These are phyloP conservation scores for Catharanthus roseus DNA, from an alignment of 257 asterid species.

Conservation along the genomic window DNA sequence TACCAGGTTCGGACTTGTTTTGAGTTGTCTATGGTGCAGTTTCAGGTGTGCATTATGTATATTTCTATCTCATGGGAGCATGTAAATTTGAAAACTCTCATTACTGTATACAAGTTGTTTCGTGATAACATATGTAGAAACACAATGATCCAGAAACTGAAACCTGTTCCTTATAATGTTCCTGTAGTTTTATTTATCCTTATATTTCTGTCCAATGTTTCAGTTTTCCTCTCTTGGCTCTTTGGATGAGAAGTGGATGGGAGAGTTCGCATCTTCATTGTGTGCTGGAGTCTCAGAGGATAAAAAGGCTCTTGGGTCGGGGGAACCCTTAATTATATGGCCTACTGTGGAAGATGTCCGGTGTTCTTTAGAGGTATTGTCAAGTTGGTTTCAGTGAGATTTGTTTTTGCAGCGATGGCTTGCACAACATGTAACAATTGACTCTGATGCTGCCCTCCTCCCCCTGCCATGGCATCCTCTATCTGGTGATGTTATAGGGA, in stretches of 20 bases:
- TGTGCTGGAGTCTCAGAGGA: constrained; percentile 77
- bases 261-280: constrained; percentile 76
- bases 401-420: neutral
- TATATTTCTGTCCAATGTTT: constrained; percentile 17
- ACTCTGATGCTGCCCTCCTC: neutral
- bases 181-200: neutral
- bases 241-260: constrained; percentile 97
- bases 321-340: constrained; percentile 82
- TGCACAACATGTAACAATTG: neutral
- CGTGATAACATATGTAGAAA: neutral
- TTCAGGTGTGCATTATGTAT: neutral
- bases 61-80: neutral
- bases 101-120: neutral
- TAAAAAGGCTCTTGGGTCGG: constrained; percentile 68
- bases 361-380: constrained; percentile 81
- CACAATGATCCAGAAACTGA: neutral
- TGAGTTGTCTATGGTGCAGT: constrained; percentile 6
- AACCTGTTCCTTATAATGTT: neutral
- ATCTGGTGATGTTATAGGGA: constrained; percentile 43
- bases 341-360: constrained; percentile 91
- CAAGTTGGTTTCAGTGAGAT: neutral
- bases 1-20: constrained; percentile 40
- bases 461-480: neutral
- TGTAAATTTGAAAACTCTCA: neutral
- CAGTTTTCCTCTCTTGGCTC: constrained; percentile 97